These are phyloP conservation scores for Ulvella scutata DNA, from an alignment of 139 green algal species.

Conservation along the genomic window DNA sequence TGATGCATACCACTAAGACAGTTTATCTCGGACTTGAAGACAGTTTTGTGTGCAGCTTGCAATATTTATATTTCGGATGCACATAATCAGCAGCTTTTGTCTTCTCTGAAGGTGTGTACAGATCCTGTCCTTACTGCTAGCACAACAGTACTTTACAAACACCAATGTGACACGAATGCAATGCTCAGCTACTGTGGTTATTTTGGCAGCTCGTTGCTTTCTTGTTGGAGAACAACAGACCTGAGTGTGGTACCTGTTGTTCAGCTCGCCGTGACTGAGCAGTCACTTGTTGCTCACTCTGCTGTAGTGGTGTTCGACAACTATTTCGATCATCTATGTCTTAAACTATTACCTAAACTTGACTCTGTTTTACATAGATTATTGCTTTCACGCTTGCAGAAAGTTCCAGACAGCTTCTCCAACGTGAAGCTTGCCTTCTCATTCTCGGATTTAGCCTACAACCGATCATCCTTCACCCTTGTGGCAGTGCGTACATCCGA, in stretches of 20 bases:
- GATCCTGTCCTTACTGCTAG: not conserved
- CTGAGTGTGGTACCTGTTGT: too few species aligned
- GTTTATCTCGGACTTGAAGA: too few species aligned
- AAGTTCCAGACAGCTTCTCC: not conserved
- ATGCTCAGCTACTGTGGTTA: not conserved
- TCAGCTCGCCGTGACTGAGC: too few species aligned
- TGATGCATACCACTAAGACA: too few species aligned
- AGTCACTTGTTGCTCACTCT: too few species aligned
- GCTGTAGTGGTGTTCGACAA: too few species aligned
- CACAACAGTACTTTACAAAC: not conserved
- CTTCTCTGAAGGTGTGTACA: not conserved
- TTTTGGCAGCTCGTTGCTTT: too few species aligned
- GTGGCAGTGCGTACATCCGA: not conserved
- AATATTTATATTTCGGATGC: not conserved
- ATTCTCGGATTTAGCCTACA: slow-evolving; percentile 53
- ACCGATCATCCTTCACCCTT: slow-evolving; percentile 57
- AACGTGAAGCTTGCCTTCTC: slow-evolving; percentile 19
- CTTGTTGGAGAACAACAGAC: too few species aligned
- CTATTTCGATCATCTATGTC: too few species aligned
- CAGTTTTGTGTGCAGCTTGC: not conserved
- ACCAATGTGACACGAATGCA: not conserved
- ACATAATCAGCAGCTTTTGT: not conserved
- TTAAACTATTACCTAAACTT: too few species aligned
- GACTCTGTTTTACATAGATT: too few species aligned
- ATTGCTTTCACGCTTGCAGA: not conserved